Conservation (phyloP, 306 rosid genomes). For the Quercus mongolica region DNA sequence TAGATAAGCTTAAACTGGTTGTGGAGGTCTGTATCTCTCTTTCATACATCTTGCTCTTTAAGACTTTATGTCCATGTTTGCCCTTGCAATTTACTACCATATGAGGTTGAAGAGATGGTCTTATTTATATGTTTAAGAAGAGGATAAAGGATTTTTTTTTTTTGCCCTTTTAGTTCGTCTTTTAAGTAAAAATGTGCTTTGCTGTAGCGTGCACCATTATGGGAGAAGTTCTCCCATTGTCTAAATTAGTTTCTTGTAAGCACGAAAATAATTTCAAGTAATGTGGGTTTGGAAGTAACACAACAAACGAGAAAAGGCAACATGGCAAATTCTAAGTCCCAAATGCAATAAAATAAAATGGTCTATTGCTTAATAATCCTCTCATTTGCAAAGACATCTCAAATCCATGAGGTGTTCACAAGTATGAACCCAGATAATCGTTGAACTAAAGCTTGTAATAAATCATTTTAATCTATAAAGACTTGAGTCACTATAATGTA, state of each 20-base stretch:
- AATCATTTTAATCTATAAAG: not conserved
- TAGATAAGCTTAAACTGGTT: slow-evolving; percentile 81
- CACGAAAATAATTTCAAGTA: not conserved
- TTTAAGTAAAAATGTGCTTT: not conserved
- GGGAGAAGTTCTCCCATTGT: not conserved
- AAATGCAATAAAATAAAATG: not conserved
- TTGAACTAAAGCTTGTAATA: not conserved
- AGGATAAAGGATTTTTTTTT: not conserved
- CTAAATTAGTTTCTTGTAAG: not conserved
- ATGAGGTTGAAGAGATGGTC: not conserved
- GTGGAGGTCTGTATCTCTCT: slow-evolving; percentile 65
- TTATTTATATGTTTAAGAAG: not conserved
- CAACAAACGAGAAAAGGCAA: not conserved
- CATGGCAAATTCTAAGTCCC: not conserved
- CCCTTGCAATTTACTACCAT: not conserved
- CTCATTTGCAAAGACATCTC: not conserved
- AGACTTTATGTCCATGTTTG: slow-evolving; percentile 3
- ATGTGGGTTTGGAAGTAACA: not conserved
- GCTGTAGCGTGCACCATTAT: not conserved
- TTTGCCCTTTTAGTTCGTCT: not conserved
- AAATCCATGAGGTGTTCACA: not conserved
- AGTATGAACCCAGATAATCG: not conserved
- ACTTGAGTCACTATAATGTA: not conserved
- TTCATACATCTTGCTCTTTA: slow-evolving; percentile 10
- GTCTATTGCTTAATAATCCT: not conserved